Percentiles rank a stretch among this genome's conserved stretches.
Conservation (phyloP, 345 rosid species). For the Ricinus communis region DNA sequence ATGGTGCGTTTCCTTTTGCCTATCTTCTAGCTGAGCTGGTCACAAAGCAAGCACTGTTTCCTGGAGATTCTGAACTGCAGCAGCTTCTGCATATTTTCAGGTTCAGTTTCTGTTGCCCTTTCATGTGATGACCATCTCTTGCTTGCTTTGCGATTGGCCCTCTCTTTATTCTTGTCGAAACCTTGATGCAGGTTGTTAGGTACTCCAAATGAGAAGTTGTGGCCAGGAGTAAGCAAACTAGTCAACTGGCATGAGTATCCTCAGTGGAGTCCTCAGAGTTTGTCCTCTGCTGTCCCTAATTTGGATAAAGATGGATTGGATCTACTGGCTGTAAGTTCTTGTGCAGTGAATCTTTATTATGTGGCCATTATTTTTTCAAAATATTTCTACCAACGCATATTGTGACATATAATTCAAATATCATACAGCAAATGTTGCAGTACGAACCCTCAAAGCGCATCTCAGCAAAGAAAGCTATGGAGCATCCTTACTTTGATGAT, state of each 20-base stretch:
- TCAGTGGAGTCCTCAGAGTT: constrained; percentile 72
- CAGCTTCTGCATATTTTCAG: constrained; percentile 95
- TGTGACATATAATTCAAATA: not conserved
- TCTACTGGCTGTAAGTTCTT: constrained; percentile 61
- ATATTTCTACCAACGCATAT: not conserved
- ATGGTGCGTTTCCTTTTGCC: not conserved
- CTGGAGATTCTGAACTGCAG: constrained; percentile 93
- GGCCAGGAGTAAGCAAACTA: constrained; percentile 91
- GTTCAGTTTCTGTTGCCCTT: constrained; percentile 21
- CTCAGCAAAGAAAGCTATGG: constrained; percentile 94
- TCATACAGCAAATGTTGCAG: constrained; percentile 84
- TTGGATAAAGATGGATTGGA: constrained; percentile 71
- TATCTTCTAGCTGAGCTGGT: constrained; percentile 65
- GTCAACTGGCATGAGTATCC: constrained; percentile 99
- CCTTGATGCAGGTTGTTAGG: constrained; percentile 64
- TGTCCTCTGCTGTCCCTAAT: constrained; percentile 62
- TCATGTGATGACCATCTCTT: not conserved
- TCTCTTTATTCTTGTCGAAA: not conserved
- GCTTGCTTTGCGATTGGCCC: not conserved
- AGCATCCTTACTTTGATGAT: constrained; percentile 87
- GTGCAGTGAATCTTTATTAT: not conserved
- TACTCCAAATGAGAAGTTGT: constrained; percentile 81
- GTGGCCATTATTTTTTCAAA: not conserved
- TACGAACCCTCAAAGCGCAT: constrained; percentile 83
- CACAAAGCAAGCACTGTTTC: constrained; percentile 82